Evolutionary conservation across 2,329 filamentous ascomycete genomes (phyloP), one percentile per base, ranked within the genome.

Genomic region (Knoxdaviesia capensis): DNA sequence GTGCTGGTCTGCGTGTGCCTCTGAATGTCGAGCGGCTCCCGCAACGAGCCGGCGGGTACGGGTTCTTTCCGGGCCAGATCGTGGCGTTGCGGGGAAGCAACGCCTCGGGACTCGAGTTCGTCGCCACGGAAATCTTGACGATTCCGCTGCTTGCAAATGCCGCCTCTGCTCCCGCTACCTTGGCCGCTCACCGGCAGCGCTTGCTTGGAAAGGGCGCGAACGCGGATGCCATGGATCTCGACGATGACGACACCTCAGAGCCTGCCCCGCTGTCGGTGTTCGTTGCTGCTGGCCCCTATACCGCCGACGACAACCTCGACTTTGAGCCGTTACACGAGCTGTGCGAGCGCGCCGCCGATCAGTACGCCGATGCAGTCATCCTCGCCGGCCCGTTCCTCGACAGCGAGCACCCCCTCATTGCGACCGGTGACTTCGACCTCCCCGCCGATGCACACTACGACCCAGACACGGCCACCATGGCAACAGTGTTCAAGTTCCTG

Each of bases 31-130:
- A 80, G 46, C 69, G 69, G 3, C 57, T 93, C 1, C 62, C 66
- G 31, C 20, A 20, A 20, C 20, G 20, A 20, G 20, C 20, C 2
- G 20, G 20, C 20, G 48, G 70, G 2, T 90, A 80, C 59, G 80
- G 84, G 54, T 84, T 96, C 63, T 96, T 96, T 55, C 90, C 88
- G 0, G 90, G 90, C 5, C 87, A 96, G 55, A 85, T 96, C 41
- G 84, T 94, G 31, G 90, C 88, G 6, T 60, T 96, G 31, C 71
- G 71, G 46, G 90, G 90, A 6, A 85, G 77, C 50, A 98, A 98
- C 55, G 77, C 85, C 20, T 85, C 84, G 1, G 88, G 88, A 0
- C 71, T 77, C 34, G 79, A 82, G 51, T 94, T 96, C 50, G 71
- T 77, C 1, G 85, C 90, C 32, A 76, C 71, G 33, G 77, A 94